These are phyloP conservation scores for Arbutus unedo DNA, from an alignment of 148 eudicot species.

Conservation along the genomic window DNA sequence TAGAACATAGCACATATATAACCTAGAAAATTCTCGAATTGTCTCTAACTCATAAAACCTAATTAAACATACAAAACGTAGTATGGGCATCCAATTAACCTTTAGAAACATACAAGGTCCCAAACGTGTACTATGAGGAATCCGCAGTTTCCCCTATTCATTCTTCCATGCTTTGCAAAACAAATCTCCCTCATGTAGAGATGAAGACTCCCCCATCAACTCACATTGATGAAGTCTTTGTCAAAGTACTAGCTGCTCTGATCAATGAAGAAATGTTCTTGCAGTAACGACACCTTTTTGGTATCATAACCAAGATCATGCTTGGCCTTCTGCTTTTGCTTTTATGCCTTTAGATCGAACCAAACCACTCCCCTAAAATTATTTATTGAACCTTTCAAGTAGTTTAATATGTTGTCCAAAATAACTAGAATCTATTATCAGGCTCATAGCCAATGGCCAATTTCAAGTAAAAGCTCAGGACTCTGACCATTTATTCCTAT, in stretches of 20 bases:
- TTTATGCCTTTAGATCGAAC: neutral
- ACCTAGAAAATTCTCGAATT: neutral
- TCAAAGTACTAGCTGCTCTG: neutral
- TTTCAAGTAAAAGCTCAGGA: no score
- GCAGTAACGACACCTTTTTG: neutral
- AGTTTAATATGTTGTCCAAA: no score
- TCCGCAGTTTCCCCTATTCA: neutral
- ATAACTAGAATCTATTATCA: no score
- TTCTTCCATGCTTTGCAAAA: neutral
- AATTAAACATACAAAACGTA: neutral
- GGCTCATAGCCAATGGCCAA: no score
- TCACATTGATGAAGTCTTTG: neutral
- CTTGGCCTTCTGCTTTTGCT: neutral
- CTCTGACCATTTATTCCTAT: conserved; percentile 2
- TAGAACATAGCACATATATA: neutral
- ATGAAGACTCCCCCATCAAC: neutral
- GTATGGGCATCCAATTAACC: neutral
- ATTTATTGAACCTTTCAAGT: neutral
- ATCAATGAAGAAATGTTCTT: neutral
- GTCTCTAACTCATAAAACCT: neutral
- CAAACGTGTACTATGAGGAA: neutral
- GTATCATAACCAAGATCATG: neutral
- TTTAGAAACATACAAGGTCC: neutral
- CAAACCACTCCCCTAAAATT: neutral
- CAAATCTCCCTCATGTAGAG: neutral